These are phyloP conservation scores for Aspergillus nanangensis DNA, from an alignment of 495 filamentous ascomycete genomes.

Conservation along the genomic window DNA sequence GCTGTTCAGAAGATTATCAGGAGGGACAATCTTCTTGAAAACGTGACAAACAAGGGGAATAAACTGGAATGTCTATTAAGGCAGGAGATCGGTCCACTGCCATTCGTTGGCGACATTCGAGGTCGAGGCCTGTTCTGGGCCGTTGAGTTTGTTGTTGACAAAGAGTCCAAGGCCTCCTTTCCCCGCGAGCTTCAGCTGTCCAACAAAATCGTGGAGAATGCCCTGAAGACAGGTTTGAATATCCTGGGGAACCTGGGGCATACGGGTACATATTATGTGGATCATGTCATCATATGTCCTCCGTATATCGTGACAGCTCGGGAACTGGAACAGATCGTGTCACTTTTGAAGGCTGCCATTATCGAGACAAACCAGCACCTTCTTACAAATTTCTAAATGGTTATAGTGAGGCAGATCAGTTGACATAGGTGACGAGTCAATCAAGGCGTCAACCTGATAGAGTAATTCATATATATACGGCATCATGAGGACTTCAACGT, in stretches of 20 bases:
- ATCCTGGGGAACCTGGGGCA: background rate
- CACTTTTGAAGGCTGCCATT: background rate
- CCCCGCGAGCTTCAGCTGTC: background rate
- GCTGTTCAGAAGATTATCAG: constrained; percentile 56
- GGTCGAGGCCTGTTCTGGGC: constrained; percentile 62
- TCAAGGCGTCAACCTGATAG: too few relatives aligned
- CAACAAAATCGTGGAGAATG: background rate
- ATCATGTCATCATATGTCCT: background rate
- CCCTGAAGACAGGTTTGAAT: background rate
- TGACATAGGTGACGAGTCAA: too few relatives aligned
- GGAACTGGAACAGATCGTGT: background rate
- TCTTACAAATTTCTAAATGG: too few relatives aligned
- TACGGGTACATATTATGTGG: background rate
- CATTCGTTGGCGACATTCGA: constrained; percentile 60
- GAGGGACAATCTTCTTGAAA: constrained; percentile 49
- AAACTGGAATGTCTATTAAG: constrained; percentile 45
- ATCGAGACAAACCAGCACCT: background rate
- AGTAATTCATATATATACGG: too few relatives aligned
- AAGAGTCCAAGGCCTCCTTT: constrained; percentile 44
- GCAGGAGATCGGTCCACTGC: constrained; percentile 39
- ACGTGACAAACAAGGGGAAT: constrained; percentile 47
- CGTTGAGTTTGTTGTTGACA: constrained; percentile 54
- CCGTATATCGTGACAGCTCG: background rate
- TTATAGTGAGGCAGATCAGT: too few relatives aligned
- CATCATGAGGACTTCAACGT: too few relatives aligned